Base-by-base conservation (phyloP, 2,329 filamentous ascomycete species). In the Pseudogymnoascus sp. region DNA sequence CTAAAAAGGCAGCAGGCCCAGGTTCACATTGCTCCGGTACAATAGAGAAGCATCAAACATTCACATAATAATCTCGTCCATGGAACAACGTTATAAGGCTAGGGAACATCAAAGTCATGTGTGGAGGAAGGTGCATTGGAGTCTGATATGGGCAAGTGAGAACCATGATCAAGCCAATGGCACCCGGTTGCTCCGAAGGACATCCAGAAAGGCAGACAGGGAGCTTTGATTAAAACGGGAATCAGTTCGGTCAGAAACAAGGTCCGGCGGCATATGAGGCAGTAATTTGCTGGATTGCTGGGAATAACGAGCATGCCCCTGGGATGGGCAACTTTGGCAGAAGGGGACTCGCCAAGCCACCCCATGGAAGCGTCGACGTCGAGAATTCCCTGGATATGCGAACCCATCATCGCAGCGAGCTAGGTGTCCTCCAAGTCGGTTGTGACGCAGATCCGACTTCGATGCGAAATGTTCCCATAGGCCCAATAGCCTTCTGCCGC, bases 371-470 rank as follows among this genome's bases (percentile, higher is more conserved):
- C 28, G 49, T 56, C 25, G 49, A 56, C 28, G 49, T 56, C 49
- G 28, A 56, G 49, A 56, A 34, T 56, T 56, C 49, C 49, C 28
- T 56, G 49, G 28, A 21, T 34, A 56, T 56, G 49, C 49, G 49
- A 56, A 34, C 49, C 49, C 49, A 56, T 56, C 49, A 56, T 56
- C 28, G 49, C 49, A 34, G 49, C 49, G 49, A 56, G 49, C 49
- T 56, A 56, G 49, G 49, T 56, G 28, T 34, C 49, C 49, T 18
- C 14, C 49, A 56, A 34, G 49, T 18, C 28, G 25, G 28, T 56
- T 34, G 49, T 56, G 49, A 56, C 49, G 49, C 25, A 56, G 49
- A 56, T 56, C 49, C 49, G 49, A 56, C 25, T 56, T 56, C 49
- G 49, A 56, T 56, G 49, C 49, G 28, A 56, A 56, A 56, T 56